Conservation (phyloP, 495 filamentous ascomycete species). For the Astrothelium macrocarpum region DNA sequence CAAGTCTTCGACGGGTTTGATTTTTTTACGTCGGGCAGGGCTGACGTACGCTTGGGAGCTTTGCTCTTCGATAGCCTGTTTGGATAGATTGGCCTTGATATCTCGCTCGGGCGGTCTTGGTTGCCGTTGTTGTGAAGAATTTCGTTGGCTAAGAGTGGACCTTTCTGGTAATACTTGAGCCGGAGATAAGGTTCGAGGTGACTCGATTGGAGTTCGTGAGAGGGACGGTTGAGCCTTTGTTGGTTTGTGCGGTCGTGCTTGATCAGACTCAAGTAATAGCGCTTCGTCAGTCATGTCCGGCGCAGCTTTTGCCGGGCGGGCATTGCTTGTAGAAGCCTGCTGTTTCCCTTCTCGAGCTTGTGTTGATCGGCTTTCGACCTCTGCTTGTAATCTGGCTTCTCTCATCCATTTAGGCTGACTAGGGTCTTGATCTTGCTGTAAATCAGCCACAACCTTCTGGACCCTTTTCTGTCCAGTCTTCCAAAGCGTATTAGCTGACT, state of each 20-base stretch:
- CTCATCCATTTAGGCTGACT: slow-evolving; percentile 94
- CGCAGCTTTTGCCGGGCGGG: not conserved
- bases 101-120: slow-evolving; percentile 38
- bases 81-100: slow-evolving; percentile 42
- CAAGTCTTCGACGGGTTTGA: slow-evolving; percentile 17
- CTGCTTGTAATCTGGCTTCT: slow-evolving; percentile 38
- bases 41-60: slow-evolving; percentile 79
- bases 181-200: not conserved
- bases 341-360: not conserved
- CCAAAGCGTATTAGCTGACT: slow-evolving; percentile 91
- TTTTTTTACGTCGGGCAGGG: slow-evolving; percentile 69
- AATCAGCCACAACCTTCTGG: slow-evolving; percentile 87
- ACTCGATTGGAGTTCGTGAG: slow-evolving; percentile 11
- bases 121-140: slow-evolving; percentile 43
- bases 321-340: not conserved
- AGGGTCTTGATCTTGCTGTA: slow-evolving; percentile 75
- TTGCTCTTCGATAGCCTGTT: slow-evolving; percentile 70
- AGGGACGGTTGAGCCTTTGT: slow-evolving; percentile 1
- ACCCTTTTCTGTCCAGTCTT: slow-evolving; percentile 88
- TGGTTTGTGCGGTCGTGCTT: slow-evolving; percentile 35
- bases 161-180: slow-evolving; percentile 11
- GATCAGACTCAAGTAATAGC: slow-evolving; percentile 65
- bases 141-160: not conserved
- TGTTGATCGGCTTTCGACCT: not conserved
- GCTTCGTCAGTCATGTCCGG: slow-evolving; percentile 73